Evolutionary conservation across 2,329 filamentous ascomycete species (phyloP), one percentile per base, ranked within the genome.

Genomic region (Cladophialophora chaetospira): DNA sequence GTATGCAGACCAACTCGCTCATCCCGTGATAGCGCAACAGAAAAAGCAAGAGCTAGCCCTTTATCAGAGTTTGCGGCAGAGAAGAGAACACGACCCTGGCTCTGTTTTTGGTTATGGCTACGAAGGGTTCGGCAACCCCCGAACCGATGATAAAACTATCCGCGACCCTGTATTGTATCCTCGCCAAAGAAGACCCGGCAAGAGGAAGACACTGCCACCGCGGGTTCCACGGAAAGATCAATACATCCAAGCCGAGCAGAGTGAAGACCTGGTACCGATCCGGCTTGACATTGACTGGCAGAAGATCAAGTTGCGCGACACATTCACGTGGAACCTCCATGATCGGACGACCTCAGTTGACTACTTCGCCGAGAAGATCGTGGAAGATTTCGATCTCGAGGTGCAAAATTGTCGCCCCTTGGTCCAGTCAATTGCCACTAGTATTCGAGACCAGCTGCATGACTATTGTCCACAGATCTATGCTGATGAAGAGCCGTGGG

Each of bases 281-380:
- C 85, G 94, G 45, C 76, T 99, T 53, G 94, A 99, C 67, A 89
- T 97, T 47, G 94, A 99, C 68, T 89, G 89, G 82, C 93, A 97
- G 65, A 96, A 96, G 76, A 84, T 97, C 66, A 94, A 94, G 74
- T 80, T 99, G 59, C 88, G 94, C 71, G 94, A 99, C 73, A 97
- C 94, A 0, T 97, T 99, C 66, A 97, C 94, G 2, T 99, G 93
- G 92, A 99, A 99, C 72, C 80, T 97, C 31, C 90, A 97, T 75
- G 94, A 99, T 71, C 87, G 92, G 57, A 82, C 94, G 10, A 83
- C 95, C 2, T 81, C 84, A 19, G 84, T 87, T 17, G 88, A 96
- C 55, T 73, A 94, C 9, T 97, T 97, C 71, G 89, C 92, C 1
- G 85, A 90, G 57, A 91, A 94, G 70, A 79, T 99, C 17, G 84